Conservation (phyloP, 306 rosid genomes). For the Dalbergia cochinchinensis region DNA sequence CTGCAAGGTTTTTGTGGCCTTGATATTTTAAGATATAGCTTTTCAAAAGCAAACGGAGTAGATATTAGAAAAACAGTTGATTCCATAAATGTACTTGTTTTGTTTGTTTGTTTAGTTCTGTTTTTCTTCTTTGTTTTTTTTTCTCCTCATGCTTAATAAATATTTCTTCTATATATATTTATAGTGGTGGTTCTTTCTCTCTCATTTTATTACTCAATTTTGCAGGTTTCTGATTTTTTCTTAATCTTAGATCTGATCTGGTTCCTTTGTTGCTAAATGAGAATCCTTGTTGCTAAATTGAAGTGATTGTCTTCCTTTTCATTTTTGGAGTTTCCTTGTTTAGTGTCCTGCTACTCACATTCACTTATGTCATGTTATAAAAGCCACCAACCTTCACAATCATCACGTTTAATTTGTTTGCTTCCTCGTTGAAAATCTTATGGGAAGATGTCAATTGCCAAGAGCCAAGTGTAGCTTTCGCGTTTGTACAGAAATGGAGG, state of each 20-base stretch:
- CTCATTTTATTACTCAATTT: slow-evolving; percentile 6
- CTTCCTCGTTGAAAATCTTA: slow-evolving; percentile 17
- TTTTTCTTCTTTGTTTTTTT: neutral
- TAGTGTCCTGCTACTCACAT: neutral
- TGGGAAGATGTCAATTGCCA: slow-evolving; percentile 10
- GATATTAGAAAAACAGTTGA: slow-evolving; percentile 29
- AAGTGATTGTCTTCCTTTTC: slow-evolving; percentile 11
- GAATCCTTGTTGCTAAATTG: slow-evolving; percentile 13
- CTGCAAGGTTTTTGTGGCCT: slow-evolving; percentile 51
- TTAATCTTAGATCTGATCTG: slow-evolving; percentile 45
- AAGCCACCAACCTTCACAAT: neutral
- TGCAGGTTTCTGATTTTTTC: neutral
- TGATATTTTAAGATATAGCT: slow-evolving; percentile 41
- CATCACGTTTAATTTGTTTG: slow-evolving; percentile 13
- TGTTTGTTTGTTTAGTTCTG: slow-evolving; percentile 27
- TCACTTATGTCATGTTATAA: neutral
- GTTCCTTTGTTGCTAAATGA: slow-evolving; percentile 47
- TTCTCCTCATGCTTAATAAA: neutral
- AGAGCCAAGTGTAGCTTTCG: slow-evolving; percentile 21
- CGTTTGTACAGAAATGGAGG: slow-evolving; percentile 60
- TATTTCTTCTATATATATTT: slow-evolving; percentile 4
- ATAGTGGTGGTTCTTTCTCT: slow-evolving; percentile 3
- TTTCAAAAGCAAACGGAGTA: slow-evolving; percentile 44
- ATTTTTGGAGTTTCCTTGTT: slow-evolving; percentile 8
- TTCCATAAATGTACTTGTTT: slow-evolving; percentile 37